Conservation (phyloP, 106 monocot genomes). For the Dendrobium chrysotoxum region DNA sequence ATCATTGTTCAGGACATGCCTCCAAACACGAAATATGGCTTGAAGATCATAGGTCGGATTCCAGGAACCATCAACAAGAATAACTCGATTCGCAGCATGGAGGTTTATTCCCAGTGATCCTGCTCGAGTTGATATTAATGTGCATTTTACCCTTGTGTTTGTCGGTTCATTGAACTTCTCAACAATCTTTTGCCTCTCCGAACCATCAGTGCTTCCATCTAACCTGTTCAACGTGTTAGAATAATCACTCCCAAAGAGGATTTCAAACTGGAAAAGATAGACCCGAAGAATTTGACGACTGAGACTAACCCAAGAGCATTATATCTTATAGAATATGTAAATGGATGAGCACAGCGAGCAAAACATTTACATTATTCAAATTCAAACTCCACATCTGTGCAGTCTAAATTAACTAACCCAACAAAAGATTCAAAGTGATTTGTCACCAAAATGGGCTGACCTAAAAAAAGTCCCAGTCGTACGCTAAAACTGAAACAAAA, state of each 20-base stretch:
- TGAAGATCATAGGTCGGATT: conserved; percentile 97
- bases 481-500: too few species aligned
- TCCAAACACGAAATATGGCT: conserved; percentile 97
- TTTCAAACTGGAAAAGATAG: background rate
- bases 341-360: too few species aligned
- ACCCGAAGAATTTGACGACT: too few species aligned
- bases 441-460: too few species aligned
- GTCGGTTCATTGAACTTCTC: conserved; percentile 87
- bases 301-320: too few species aligned
- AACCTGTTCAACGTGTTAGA: conserved; percentile 38
- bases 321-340: too few species aligned
- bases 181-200: conserved; percentile 85
- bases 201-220: conserved; percentile 86
- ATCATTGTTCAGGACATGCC: conserved; percentile 33
- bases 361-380: too few species aligned
- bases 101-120: conserved; percentile 97
- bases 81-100: conserved; percentile 89
- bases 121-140: conserved; percentile 88
- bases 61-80: conserved; percentile 97
- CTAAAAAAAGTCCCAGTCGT: too few species aligned
- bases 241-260: background rate
- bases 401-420: too few species aligned
- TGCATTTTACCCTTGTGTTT: conserved; percentile 88
- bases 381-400: too few species aligned
- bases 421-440: too few species aligned